A percentile compares a stretch with the other conserved stretches of the same genome.
Conservation (phyloP, 371 early-diverging fungal species). For the Rhizomucor pusillus region DNA sequence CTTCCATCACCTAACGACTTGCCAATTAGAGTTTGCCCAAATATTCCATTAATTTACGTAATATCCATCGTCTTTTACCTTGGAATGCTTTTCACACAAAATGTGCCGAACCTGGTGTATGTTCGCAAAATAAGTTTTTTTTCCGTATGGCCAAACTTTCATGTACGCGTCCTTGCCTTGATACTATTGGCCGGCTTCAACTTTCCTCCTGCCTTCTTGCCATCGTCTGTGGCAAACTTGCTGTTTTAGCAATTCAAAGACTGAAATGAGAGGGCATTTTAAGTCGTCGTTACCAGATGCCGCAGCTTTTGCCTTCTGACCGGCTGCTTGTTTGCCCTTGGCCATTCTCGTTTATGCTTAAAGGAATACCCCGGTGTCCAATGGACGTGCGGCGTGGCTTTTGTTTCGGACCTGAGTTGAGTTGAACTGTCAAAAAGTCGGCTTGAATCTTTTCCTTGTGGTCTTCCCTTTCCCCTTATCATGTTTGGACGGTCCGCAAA, state of each 20-base stretch:
- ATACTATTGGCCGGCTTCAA: conserved; percentile 77
- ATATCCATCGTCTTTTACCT: conserved; percentile 29
- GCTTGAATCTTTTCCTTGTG: too few relatives aligned
- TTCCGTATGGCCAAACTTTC: not conserved
- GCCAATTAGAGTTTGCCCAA: not conserved
- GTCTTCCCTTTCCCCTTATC: too few relatives aligned
- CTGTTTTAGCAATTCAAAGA: not conserved
- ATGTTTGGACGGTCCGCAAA: too few relatives aligned
- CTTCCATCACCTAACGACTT: conserved; percentile 46
- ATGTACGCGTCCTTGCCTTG: conserved; percentile 36
- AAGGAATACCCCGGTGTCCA: too few relatives aligned
- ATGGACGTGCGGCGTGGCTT: too few relatives aligned
- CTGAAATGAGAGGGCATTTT: not conserved
- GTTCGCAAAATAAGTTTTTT: not conserved
- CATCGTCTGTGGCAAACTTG: conserved; percentile 17
- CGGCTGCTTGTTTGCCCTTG: conserved; percentile 47
- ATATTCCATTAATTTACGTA: conserved; percentile 1
- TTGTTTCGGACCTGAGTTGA: too few relatives aligned
- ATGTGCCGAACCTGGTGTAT: conserved; percentile 74
- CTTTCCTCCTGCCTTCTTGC: conserved; percentile 55
- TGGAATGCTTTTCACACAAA: conserved; percentile 81
- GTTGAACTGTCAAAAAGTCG: too few relatives aligned
- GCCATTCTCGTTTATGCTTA: conserved; percentile 24
- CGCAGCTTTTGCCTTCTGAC: conserved; percentile 34
- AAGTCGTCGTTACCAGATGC: conserved; percentile 10